These are phyloP conservation scores for Corinectria fuckeliana DNA, from an alignment of 2,329 filamentous ascomycete species.

Conservation along the genomic window DNA sequence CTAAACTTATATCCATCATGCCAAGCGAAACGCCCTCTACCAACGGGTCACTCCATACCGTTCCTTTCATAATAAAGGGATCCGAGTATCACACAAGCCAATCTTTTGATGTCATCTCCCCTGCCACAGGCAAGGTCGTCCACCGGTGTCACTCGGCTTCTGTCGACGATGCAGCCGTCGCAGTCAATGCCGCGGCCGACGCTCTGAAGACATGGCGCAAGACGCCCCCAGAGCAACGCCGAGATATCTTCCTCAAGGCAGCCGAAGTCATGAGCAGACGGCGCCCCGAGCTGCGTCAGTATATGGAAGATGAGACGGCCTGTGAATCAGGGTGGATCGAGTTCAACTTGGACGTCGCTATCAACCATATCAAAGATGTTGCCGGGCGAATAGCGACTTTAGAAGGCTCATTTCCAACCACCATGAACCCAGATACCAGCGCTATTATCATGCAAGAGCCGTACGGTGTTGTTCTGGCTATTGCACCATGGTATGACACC, in stretches of 20 bases:
- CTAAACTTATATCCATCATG: slow-evolving; percentile 18
- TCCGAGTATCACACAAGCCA: slow-evolving; percentile 52
- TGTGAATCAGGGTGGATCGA: slow-evolving; percentile 46
- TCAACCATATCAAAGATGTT: slow-evolving; percentile 51
- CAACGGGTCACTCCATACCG: slow-evolving; percentile 25
- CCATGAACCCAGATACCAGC: slow-evolving; percentile 40
- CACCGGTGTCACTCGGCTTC: slow-evolving; percentile 63
- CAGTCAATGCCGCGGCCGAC: slow-evolving; percentile 61
- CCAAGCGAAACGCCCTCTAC: slow-evolving; percentile 14
- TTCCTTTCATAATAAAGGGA: slow-evolving; percentile 54
- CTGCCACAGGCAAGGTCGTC: slow-evolving; percentile 59
- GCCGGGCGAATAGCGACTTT: slow-evolving; percentile 51
- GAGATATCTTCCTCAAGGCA: slow-evolving; percentile 73
- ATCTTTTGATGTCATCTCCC: slow-evolving; percentile 64
- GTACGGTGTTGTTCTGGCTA: slow-evolving; percentile 78
- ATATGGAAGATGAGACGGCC: slow-evolving; percentile 62
- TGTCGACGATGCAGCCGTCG: slow-evolving; percentile 60
- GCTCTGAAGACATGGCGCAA: slow-evolving; percentile 75
- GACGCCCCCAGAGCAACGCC: slow-evolving; percentile 64
- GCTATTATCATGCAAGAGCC: slow-evolving; percentile 77
- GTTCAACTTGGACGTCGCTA: slow-evolving; percentile 47
- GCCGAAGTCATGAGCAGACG: slow-evolving; percentile 68
- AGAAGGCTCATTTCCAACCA: slow-evolving; percentile 46
- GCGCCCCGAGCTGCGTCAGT: slow-evolving; percentile 64
- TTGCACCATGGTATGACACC: slow-evolving; percentile 75